Base-by-base conservation (phyloP, 768 basidiomycete genomes). In the Trametes cinnabarina region DNA sequence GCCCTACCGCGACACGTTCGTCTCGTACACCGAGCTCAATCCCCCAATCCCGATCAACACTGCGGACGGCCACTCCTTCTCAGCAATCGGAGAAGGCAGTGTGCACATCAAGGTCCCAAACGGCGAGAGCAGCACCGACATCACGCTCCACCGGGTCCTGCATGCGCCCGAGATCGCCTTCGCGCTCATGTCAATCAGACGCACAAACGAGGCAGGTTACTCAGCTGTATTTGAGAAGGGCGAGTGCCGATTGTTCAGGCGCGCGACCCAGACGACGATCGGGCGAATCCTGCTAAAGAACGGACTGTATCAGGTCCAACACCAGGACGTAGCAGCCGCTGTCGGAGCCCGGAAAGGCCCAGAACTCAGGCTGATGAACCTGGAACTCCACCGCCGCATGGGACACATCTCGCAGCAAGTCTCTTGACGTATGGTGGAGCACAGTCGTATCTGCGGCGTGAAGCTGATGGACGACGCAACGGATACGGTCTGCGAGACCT, bases 401-500 rank as follows among this genome's bases (percentile, higher is more conserved):
- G 75, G 72, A 0, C 77, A 79, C 52, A 68, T 76, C 7, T 66
- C 71, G 3, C 67, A 61, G 1, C 43, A 32, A 0, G 44, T 58
- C 1, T 69, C 69, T 9, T 35, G 57, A 0, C 20, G 57, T 19
- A 64, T 75, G 50, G 54, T 76, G 3, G 7, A 35, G 11, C 63
- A 71, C 3, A 71, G 69, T 11, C 61, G 66, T 28, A 64, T 76
- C 25, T 68, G 62, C 4, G 74, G 76, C 1, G 44, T 77, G 2
- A 50, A 57, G 15, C 63, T 77, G 15, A 35, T 35, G 19, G 32
- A 40, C 19, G 30, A 32, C 4, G 34, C 25, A 25, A 42, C 17
- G 19, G 10, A 25, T 3, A 34, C 41, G 69, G 25, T 71, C 22
- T 82, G 81, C 58, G 68, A 78, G 15, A 73, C 76, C 0, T 82